Conservation (phyloP, 192 early-diverging fungal genomes). For the Spinellus fusiger region DNA sequence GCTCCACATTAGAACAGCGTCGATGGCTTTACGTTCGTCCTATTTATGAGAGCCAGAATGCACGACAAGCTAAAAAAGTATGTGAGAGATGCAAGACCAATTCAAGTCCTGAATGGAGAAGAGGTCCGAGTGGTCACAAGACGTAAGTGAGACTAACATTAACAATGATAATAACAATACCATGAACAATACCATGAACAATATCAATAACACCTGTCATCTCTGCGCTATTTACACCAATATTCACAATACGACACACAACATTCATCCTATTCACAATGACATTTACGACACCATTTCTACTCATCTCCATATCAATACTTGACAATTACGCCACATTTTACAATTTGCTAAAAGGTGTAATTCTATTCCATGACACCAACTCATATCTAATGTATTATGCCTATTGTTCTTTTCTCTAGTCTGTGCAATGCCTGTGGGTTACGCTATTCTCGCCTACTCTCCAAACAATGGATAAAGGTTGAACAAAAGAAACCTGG, state of each 20-base stretch:
- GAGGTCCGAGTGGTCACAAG: constrained; percentile 19
- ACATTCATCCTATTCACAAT: not conserved
- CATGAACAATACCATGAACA: no score
- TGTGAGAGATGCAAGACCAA: constrained; percentile 22
- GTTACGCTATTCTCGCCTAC: constrained; percentile 12
- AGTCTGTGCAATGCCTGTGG: constrained; percentile 26
- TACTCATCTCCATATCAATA: no score
- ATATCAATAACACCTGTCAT: no score
- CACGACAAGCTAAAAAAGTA: not conserved
- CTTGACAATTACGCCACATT: no score
- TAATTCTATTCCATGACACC: not conserved
- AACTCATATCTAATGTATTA: not conserved
- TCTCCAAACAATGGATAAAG: constrained; percentile 5
- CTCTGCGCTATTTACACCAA: no score
- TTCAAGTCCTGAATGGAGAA: constrained; percentile 22
- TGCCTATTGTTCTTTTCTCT: not conserved
- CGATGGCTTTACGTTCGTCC: not conserved
- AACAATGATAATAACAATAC: not conserved
- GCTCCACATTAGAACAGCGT: not conserved
- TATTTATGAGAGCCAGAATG: not conserved
- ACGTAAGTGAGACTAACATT: constrained; percentile 5
- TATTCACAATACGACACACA: no score
- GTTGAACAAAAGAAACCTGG: not conserved
- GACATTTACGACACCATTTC: no score
- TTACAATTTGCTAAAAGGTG: no score